Evolutionary conservation across 106 monocot genomes (phyloP).

Genomic region (Allium cepa): DNA sequence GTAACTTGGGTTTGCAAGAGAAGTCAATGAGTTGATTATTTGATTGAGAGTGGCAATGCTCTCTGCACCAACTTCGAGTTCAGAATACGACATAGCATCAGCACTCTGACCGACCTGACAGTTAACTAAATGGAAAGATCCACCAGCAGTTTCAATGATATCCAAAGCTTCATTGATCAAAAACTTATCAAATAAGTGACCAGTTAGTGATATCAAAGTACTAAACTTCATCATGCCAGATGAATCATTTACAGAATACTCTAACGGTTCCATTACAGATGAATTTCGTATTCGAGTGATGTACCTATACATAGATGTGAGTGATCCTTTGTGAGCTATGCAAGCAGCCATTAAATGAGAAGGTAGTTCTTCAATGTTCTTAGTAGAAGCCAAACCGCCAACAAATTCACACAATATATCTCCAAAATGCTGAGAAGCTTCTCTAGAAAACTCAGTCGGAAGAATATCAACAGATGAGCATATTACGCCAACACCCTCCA

Average conservation of each 20-base stretch:
- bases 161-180: slow-evolving; percentile 94
- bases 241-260: slow-evolving; percentile 19
- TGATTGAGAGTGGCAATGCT: slow-evolving; percentile 43
- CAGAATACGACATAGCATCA: slow-evolving; percentile 77
- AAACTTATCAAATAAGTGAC: slow-evolving; percentile 94
- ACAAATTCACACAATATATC: slow-evolving; percentile 85
- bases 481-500: slow-evolving; percentile 75
- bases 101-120: slow-evolving; percentile 90
- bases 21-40: slow-evolving; percentile 70
- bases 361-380: slow-evolving; percentile 47
- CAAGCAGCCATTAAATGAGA: slow-evolving; percentile 75
- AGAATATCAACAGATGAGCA: slow-evolving; percentile 91
- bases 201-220: slow-evolving; percentile 85
- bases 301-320: slow-evolving; percentile 78
- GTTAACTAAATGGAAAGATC: slow-evolving; percentile 75
- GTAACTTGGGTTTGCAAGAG: slow-evolving; percentile 34
- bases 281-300: slow-evolving; percentile 79
- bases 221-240: slow-evolving; percentile 48
- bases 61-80: slow-evolving; percentile 89
- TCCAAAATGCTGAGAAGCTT: slow-evolving; percentile 97
- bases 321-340: slow-evolving; percentile 69
- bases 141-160: slow-evolving; percentile 83
- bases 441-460: slow-evolving; percentile 89
- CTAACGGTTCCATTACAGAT: slow-evolving; percentile 34
- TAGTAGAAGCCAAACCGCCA: slow-evolving; percentile 49